Percentiles rank a stretch among this genome's conserved stretches.
These are phyloP conservation scores for Boeremia lycopersici DNA, from an alignment of 2,329 filamentous ascomycete species.

Conservation along the genomic window DNA sequence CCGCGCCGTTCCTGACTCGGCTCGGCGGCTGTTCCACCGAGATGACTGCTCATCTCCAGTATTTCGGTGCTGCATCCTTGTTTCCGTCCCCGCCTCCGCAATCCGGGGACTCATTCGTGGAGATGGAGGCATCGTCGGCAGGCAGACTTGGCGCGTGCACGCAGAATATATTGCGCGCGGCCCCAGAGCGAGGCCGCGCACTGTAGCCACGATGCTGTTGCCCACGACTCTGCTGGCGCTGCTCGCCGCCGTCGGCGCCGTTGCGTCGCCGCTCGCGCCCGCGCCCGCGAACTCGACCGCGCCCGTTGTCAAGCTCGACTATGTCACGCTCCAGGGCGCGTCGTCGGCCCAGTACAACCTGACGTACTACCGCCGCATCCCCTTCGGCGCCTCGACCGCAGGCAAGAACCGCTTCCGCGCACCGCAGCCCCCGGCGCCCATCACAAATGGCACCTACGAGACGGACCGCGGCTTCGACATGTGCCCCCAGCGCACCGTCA, in stretches of 20 bases:
- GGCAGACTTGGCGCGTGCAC: conserved; percentile 7
- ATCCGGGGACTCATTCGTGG: conserved; percentile 33
- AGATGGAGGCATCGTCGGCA: conserved; percentile 32
- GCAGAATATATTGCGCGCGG: conserved; percentile 4
- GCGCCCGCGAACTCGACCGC: conserved; percentile 15
- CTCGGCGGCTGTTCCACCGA: conserved; percentile 10
- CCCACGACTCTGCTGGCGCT: conserved; percentile 3
- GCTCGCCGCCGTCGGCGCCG: conserved; percentile 9
- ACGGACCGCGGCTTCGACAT: conserved; percentile 62
- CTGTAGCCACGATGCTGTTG: conserved; percentile 21
- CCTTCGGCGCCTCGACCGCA: conserved; percentile 64
- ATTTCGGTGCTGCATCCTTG: conserved; percentile 5
- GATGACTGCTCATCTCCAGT: not conserved
- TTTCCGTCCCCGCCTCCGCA: conserved; percentile 19
- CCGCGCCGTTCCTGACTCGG: conserved; percentile 12
- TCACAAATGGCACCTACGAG: conserved; percentile 60
- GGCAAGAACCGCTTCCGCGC: conserved; percentile 65
- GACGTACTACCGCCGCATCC: conserved; percentile 65
- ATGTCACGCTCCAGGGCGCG: conserved; percentile 57
- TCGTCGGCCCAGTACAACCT: conserved; percentile 61
- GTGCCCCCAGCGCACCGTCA: conserved; percentile 63
- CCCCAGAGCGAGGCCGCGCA: not conserved
- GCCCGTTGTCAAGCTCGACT: conserved; percentile 40
- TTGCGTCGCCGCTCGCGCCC: conserved; percentile 14
- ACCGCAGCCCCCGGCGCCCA: conserved; percentile 60